Base-by-base conservation (phyloP, 129 eudicot genomes). In the Ambrosia artemisiifolia region DNA sequence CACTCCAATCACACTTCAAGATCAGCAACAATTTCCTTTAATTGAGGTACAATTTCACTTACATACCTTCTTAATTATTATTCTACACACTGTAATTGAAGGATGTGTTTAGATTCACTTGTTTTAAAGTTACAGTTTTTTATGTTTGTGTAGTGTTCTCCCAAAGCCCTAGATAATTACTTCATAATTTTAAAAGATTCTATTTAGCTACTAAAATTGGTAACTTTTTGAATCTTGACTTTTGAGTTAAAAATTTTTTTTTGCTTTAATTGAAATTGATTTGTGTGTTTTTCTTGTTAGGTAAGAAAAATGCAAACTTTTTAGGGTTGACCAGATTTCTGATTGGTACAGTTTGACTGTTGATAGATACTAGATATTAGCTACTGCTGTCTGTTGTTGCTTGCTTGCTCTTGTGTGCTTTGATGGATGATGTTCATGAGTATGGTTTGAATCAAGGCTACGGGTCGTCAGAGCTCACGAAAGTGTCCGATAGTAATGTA, bases 381-480 rank as follows among this genome's bases (percentile, higher is more conserved):
- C n/a, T 51, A 70, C 42, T 72, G 51, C 38, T 34, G 35, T 59
- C 59, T 69, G 77, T 69, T 43, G 33, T n/a, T n/a, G n/a, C n/a
- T n/a, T n/a, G n/a, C n/a, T 49, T 36, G 20, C 4, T 80, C 51
- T 50, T 62, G 70, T 65, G 72, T 42, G 71, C 55, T 70, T 51
- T 36, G 69, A 87, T 88, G 92, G 97, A 87, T 75, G 91, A 82
- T 46, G 75, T 50, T 19, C 81, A 77, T 65, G 86, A 84, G 68
- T 78, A 79, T 71, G 87, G 84, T n/a, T 0, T 72, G 64, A 82
- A 67, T 44, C n/a, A n/a, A n/a, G n/a, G n/a, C n/a, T n/a, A n/a
- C n/a, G n/a, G n/a, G n/a, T n/a, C n/a, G n/a, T n/a, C n/a, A n/a
- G n/a, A n/a, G n/a, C n/a, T n/a, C n/a, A n/a, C n/a, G n/a, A n/a